Base-by-base conservation (phyloP, 2,329 filamentous ascomycete species). In the Phialophora expanda region DNA sequence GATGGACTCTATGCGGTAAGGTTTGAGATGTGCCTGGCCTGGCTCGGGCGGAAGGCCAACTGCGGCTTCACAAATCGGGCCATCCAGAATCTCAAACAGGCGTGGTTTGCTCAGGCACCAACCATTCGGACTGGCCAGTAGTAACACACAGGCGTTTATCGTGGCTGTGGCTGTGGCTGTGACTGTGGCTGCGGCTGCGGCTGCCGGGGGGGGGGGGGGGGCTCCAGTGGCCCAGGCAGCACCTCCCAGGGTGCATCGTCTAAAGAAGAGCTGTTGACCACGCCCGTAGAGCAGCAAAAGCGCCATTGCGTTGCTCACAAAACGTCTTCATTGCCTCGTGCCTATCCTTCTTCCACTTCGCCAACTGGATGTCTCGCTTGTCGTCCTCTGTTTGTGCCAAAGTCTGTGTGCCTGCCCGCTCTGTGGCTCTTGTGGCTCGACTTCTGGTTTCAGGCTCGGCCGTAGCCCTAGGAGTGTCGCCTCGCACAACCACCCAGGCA, bases 401-500 rank as follows among this genome's bases (percentile, higher is more conserved):
- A 17, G 26, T 4, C 38, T 9, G 5, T 20, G 3, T 22, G n/a
- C 22, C 22, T 4, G 20, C 9, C 24, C 20, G 20, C n/a, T 14
- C 14, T 14, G 9, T 20, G 22, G 20, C 48, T 51, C 38, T 51
- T 14, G 8, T 17, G 48, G 48, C 20, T 51, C 24, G 22, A 9
- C 53, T 30, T 30, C 26, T 24, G 53, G 28, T 17, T 20, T 55
- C 14, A 30, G 28, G 28, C 7, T 34, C 28, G 14, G 51, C 51
- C 17, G 24, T 26, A 2, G n/a, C 46, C 46, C 17, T 2, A 7
- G 46, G 7, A n/a, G n/a, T 48, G n/a, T 44, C 34, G 22, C 28
- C 9, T 61, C 28, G 44, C 30, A 50, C 22, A n/a, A 65, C 46
- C 20, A 74, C 73, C 64, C 75, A 71, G 1, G 76, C 73, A 0